A percentile compares a stretch with the other conserved stretches of the same genome.
Evolutionary conservation across 345 rosid genomes (phyloP).

Genomic region (Salix suchowensis): DNA sequence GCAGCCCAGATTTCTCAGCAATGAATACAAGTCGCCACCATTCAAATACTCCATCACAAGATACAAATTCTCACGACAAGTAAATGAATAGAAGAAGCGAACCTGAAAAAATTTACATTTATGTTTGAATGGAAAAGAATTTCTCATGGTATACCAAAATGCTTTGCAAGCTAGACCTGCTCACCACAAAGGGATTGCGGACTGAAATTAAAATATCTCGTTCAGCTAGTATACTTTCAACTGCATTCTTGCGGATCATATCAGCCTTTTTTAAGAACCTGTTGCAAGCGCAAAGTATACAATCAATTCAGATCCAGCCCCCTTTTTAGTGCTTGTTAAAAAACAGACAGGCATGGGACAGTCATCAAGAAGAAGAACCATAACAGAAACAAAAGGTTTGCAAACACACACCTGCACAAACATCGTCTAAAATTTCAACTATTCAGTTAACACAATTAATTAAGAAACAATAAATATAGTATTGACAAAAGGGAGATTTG

Average conservation of each 20-base stretch:
- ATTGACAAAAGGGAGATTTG: neutral
- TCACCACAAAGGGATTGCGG: slow-evolving; percentile 99
- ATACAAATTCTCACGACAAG: slow-evolving; percentile 96
- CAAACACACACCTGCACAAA: neutral
- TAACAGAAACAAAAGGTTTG: neutral
- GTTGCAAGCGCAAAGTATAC: slow-evolving; percentile 19
- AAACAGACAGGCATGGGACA: neutral
- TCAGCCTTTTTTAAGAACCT: slow-evolving; percentile 99
- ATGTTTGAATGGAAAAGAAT: slow-evolving; percentile 24
- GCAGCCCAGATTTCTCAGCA: slow-evolving; percentile 96
- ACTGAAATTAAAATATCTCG: slow-evolving; percentile 99
- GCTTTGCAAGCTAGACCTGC: slow-evolving; percentile 44
- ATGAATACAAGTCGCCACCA: slow-evolving; percentile 96
- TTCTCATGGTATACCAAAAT: slow-evolving; percentile 19
- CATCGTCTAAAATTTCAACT: neutral
- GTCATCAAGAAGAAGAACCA: neutral
- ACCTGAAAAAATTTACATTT: slow-evolving; percentile 54
- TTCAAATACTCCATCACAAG: slow-evolving; percentile 99
- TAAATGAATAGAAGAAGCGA: slow-evolving; percentile 98
- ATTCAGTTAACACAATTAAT: neutral
- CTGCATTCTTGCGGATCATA: slow-evolving; percentile 99
- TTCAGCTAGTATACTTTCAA: slow-evolving; percentile 97
- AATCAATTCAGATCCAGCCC: slow-evolving; percentile 5
- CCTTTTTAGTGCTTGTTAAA: neutral
- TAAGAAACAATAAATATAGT: neutral